Conservation (phyloP, 441 rosid genomes). For the Hura crepitans region DNA sequence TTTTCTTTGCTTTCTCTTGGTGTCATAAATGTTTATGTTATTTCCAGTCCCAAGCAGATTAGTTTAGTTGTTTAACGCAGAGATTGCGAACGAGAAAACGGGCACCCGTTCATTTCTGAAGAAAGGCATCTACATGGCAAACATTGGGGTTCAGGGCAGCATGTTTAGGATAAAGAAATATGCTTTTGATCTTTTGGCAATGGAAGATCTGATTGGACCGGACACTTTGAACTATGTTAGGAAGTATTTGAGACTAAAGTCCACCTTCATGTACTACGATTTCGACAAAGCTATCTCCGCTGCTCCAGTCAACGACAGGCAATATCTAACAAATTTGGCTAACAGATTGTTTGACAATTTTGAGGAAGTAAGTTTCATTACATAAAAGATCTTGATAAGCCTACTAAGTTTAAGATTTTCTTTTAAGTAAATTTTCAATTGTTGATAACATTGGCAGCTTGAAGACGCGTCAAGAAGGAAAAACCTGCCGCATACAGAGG, state of each 20-base stretch:
- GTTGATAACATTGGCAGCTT: slow-evolving; percentile 40
- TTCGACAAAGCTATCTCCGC: slow-evolving; percentile 77
- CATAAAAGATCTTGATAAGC: background rate
- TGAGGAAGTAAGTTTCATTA: slow-evolving; percentile 49
- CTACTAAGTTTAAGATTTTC: background rate
- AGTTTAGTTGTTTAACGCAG: slow-evolving; percentile 30
- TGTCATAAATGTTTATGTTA: background rate
- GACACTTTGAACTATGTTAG: slow-evolving; percentile 71
- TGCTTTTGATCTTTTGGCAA: slow-evolving; percentile 76
- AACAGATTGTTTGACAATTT: slow-evolving; percentile 74
- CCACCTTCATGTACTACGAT: slow-evolving; percentile 71
- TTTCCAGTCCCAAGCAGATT: background rate
- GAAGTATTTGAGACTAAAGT: slow-evolving; percentile 72
- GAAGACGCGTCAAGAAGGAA: slow-evolving; percentile 61
- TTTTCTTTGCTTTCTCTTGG: background rate
- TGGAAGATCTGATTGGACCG: slow-evolving; percentile 81
- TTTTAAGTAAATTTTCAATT: background rate
- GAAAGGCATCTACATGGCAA: slow-evolving; percentile 59
- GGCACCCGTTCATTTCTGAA: slow-evolving; percentile 71
- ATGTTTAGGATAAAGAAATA: slow-evolving; percentile 62
- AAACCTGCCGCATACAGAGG: slow-evolving; percentile 51
- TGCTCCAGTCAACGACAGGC: slow-evolving; percentile 53
- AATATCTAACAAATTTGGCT: slow-evolving; percentile 66
- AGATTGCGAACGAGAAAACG: slow-evolving; percentile 64
- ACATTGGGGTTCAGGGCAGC: slow-evolving; percentile 58